Conservation (phyloP, 257 asterid genomes). For the Paulownia fortunei region DNA sequence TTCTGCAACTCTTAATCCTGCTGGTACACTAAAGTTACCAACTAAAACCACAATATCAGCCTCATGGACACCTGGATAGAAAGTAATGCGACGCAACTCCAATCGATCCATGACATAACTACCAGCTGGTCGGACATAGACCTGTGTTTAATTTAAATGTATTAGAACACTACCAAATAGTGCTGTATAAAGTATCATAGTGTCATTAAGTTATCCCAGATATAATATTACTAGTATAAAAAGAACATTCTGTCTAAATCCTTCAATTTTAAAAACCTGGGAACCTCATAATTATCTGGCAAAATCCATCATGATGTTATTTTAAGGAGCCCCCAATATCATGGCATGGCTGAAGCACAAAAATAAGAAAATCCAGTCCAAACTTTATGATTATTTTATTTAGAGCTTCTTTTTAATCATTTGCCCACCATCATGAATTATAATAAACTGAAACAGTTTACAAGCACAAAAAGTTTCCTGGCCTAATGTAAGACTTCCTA, state of each 20-base stretch:
- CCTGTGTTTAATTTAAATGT: constrained; percentile 47
- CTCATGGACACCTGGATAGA: constrained; percentile 61
- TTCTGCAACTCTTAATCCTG: constrained; percentile 87
- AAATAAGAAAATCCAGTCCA: neutral
- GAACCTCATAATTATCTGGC: neutral
- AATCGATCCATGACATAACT: constrained; percentile 92
- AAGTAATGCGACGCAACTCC: constrained; percentile 83
- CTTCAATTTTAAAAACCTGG: neutral
- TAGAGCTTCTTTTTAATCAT: neutral
- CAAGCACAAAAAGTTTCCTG: neutral
- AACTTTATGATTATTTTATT: neutral
- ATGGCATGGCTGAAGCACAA: constrained; percentile 1
- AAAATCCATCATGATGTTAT: neutral
- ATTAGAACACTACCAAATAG: constrained; percentile 8
- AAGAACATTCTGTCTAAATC: neutral
- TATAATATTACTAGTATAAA: neutral
- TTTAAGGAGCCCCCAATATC: neutral
- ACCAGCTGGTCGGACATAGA: constrained; percentile 97
- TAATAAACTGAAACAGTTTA: constrained; percentile 1
- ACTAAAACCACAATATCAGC: constrained; percentile 83
- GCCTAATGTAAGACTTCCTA: neutral
- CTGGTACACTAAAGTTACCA: constrained; percentile 72
- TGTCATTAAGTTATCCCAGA: constrained; percentile 4
- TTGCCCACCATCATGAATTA: constrained; percentile 14
- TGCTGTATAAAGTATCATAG: neutral